Percentiles rank a stretch among this genome's conserved stretches.
Conservation (phyloP, 1,284 basidiomycete genomes). For the Trametes sp. region DNA sequence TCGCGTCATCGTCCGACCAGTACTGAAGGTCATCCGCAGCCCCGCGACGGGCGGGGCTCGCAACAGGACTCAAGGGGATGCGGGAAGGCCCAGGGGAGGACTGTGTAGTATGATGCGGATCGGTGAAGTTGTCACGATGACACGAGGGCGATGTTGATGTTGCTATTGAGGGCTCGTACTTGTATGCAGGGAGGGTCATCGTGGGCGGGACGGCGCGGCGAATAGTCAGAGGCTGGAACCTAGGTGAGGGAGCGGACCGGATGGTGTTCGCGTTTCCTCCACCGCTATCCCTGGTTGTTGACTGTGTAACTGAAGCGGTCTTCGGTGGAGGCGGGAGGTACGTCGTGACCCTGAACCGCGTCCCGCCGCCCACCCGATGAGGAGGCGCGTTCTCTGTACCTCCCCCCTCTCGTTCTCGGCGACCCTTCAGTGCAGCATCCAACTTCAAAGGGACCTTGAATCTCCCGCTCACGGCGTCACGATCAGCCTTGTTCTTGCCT, state of each 20-base stretch:
- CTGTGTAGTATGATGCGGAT: not conserved
- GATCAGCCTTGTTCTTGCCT: not conserved
- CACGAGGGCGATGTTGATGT: not conserved
- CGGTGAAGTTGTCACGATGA: not conserved
- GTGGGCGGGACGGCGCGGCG: conserved; percentile 10
- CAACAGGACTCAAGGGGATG: not conserved
- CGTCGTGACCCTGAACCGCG: not conserved
- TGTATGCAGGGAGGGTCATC: conserved; percentile 15
- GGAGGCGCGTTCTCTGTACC: not conserved
- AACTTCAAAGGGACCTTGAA: conserved; percentile 21
- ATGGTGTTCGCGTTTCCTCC: not conserved
- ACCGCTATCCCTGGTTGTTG: too few relatives aligned
- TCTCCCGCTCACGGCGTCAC: not conserved
- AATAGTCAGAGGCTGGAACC: conserved; percentile 22
- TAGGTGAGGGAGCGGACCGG: not conserved
- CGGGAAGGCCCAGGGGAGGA: not conserved
- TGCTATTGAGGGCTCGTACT: not conserved
- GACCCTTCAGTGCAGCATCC: not conserved
- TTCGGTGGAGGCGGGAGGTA: conserved; percentile 28
- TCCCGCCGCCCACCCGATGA: not conserved
- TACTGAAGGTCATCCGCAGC: not conserved
- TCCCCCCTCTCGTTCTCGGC: not conserved
- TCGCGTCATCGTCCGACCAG: not conserved
- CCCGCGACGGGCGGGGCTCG: not conserved
- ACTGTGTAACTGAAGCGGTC: not conserved